Conservation (phyloP, 1,284 basidiomycete species). For the Paramarasmius palmivorus region DNA sequence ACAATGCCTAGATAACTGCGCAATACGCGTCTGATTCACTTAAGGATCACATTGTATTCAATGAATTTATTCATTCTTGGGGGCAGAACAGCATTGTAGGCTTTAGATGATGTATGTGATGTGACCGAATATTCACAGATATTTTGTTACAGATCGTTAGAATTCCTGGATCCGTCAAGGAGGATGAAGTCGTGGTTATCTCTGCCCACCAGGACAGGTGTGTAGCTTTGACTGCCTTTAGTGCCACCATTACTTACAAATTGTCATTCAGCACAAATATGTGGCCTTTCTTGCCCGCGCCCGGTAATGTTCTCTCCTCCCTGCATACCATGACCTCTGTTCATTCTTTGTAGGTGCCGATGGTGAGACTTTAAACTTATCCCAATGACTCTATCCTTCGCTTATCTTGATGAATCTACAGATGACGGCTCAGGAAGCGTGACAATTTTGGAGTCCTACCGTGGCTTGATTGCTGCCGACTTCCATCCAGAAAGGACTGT, state of each 20-base stretch:
- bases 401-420: conserved; percentile 17
- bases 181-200: conserved; percentile 65
- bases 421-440: conserved; percentile 94
- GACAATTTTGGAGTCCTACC: conserved; percentile 89
- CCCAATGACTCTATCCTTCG: background rate
- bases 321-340: conserved; percentile 12
- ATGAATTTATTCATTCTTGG: conserved; percentile 90
- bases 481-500: conserved; percentile 79
- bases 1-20: conserved; percentile 58
- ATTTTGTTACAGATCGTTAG: conserved; percentile 54
- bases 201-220: conserved; percentile 93
- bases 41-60: conserved; percentile 59
- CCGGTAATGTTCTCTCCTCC: conserved; percentile 49
- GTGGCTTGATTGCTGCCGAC: conserved; percentile 76
- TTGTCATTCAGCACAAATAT: conserved; percentile 65
- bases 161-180: conserved; percentile 67
- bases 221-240: conserved; percentile 17
- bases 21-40: conserved; percentile 59
- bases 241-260: conserved; percentile 1
- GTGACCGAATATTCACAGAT: conserved; percentile 17
- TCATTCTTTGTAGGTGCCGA: conserved; percentile 72
- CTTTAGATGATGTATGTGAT: conserved; percentile 13
- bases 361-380: conserved; percentile 33
- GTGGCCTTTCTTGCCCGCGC: conserved; percentile 88
- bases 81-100: conserved; percentile 87